Conservation (phyloP, 2,329 filamentous ascomycete genomes). For the Pseudogymnoascus verrucosus region DNA sequence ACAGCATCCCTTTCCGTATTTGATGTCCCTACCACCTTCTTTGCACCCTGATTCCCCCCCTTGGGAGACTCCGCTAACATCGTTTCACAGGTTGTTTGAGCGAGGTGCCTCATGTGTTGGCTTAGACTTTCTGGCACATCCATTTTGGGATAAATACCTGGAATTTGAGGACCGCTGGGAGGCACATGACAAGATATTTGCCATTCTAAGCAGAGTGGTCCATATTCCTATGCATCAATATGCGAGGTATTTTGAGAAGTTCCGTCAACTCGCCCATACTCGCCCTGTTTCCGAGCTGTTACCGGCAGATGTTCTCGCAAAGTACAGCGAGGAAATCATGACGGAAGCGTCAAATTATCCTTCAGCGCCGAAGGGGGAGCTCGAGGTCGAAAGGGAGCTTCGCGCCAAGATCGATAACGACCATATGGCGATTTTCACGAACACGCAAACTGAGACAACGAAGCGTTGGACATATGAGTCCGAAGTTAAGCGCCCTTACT, state of each 20-base stretch:
- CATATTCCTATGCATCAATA: constrained; percentile 94
- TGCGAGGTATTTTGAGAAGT: constrained; percentile 87
- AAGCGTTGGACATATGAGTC: constrained; percentile 94
- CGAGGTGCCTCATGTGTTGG: constrained; percentile 78
- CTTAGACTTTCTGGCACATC: constrained; percentile 86
- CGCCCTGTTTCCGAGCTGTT: constrained; percentile 68
- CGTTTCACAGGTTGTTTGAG: constrained; percentile 69
- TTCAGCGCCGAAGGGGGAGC: constrained; percentile 51
- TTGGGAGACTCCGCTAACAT: constrained; percentile 10
- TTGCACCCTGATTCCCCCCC: constrained; percentile 18
- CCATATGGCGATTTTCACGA: constrained; percentile 73
- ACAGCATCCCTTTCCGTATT: constrained; percentile 53
- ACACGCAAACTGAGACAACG: constrained; percentile 77
- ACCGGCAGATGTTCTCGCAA: constrained; percentile 56
- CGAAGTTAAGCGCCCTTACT: constrained; percentile 92
- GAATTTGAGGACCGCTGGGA: constrained; percentile 93
- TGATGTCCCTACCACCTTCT: constrained; percentile 41
- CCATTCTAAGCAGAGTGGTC: constrained; percentile 73
- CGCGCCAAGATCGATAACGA: constrained; percentile 70
- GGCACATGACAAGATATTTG: constrained; percentile 74
- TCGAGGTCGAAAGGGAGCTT: constrained; percentile 77
- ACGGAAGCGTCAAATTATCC: constrained; percentile 49
- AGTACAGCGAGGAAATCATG: constrained; percentile 65
- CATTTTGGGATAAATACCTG: constrained; percentile 98
- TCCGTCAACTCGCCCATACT: constrained; percentile 65